Base-by-base conservation (phyloP, 805 yeast species). In the Brettanomyces naardenensis region DNA sequence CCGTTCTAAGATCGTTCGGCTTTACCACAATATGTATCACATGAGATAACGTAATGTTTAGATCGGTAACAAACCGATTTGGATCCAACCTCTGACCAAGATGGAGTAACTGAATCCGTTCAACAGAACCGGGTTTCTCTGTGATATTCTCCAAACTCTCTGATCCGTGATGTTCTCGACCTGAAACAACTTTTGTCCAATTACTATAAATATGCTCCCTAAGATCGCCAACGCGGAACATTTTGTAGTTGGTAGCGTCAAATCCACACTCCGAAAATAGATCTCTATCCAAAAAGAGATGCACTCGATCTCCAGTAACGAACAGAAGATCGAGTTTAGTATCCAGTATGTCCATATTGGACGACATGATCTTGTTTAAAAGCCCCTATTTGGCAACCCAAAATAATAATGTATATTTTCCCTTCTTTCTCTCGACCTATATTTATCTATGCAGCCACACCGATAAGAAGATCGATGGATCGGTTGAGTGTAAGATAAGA, bases 21-120 rank as follows among this genome's bases (percentile, higher is more conserved):
- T 47, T 57, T n/a, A 59, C 43, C 2, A 57, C 34, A n/a, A 59
- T 36, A 37, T 59, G 64, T 3, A 59, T 23, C 1, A 57, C 42
- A 2, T 52, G 52, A 4, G 62, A 58, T 6, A 48, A 17, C 1
- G 22, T 33, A 4, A 58, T 25, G 36, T 56, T 51, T 21, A 59
- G 41, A 2, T 48, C 19, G n/a, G 34, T 34, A 17, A 59, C 13
- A 2, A 21, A 18, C 1, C 39, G 45, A 33, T 51, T 51, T 3
- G 61, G 60, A 31, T 56, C 49, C 7, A 59, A 36, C 34, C 61
- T 41, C 28, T 41, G 39, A 3, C 64, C 64, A 15, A 55, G 33
- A 41, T 58, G 60, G 6, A 59, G 35, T 11, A 59, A 35, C 36
- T 58, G 63, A 6, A 59, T 44, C 38, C 58, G 59, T 3, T 59